These are phyloP conservation scores for Fusarium pininemorale DNA, from an alignment of 2,329 filamentous ascomycete genomes.

Conservation along the genomic window DNA sequence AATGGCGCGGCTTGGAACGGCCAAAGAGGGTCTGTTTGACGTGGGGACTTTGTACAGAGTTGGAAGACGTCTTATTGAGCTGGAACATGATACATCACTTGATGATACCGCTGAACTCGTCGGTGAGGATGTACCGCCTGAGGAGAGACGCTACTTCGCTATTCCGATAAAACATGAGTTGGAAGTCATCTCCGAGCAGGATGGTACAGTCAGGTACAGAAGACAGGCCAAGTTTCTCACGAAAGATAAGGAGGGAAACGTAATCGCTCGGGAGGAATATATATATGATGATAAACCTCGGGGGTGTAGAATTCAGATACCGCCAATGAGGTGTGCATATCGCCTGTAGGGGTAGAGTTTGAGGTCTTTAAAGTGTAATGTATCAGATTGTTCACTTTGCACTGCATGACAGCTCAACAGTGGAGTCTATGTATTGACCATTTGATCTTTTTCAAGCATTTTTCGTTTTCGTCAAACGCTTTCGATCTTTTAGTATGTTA, in stretches of 20 bases:
- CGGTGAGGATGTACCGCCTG: neutral
- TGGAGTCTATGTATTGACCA: too few relatives aligned
- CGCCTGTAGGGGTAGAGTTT: neutral
- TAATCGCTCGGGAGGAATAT: neutral
- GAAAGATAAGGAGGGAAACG: neutral
- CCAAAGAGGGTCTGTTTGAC: constrained; percentile 12
- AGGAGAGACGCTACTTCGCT: neutral
- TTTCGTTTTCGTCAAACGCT: fast-evolving
- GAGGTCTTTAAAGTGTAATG: too few relatives aligned
- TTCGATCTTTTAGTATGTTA: fast-evolving
- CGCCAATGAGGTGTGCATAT: constrained; percentile 7
- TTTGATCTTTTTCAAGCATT: too few relatives aligned
- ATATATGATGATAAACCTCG: constrained; percentile 2
- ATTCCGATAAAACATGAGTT: constrained; percentile 5
- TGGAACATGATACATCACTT: neutral
- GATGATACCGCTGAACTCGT: neutral
- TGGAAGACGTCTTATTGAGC: constrained; percentile 2
- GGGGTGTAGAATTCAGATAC: too few relatives aligned
- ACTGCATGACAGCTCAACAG: too few relatives aligned
- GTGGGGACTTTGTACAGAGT: constrained; percentile 14
- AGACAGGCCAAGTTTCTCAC: neutral
- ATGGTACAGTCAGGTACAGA: neutral
- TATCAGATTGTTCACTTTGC: too few relatives aligned
- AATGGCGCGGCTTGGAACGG: neutral
- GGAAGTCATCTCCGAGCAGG: neutral